Percentiles rank a stretch among this genome's conserved stretches.
Conservation (phyloP, 1,284 basidiomycete genomes). For the Apiotrichum akiyoshidainum region DNA sequence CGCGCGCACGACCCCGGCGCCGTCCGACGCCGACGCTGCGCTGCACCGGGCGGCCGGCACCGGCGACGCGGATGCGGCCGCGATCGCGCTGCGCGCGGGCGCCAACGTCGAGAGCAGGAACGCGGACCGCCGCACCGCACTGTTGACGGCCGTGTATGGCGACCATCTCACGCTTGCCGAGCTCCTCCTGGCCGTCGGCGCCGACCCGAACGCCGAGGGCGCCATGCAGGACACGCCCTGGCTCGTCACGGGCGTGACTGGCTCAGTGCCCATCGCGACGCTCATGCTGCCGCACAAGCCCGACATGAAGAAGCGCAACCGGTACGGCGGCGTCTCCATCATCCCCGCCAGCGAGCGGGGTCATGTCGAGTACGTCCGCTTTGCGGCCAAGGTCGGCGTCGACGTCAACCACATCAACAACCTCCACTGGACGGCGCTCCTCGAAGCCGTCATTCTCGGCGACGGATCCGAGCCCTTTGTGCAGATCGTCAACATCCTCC, state of each 20-base stretch:
- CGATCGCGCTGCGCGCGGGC: slow-evolving; percentile 1
- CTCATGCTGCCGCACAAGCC: slow-evolving; percentile 6
- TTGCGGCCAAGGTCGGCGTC: slow-evolving; percentile 7
- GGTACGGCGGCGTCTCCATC: slow-evolving; percentile 14
- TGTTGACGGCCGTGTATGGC: slow-evolving; percentile 9
- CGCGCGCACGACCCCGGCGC: background rate
- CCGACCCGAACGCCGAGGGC: slow-evolving; percentile 8
- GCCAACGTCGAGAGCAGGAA: slow-evolving; percentile 3
- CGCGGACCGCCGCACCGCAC: slow-evolving; percentile 2
- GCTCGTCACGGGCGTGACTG: slow-evolving; percentile 19
- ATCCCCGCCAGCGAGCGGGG: slow-evolving; percentile 16
- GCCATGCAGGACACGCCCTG: background rate
- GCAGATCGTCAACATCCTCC: slow-evolving; percentile 10
- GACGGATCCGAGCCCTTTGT: slow-evolving; percentile 6
- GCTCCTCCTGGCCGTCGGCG: slow-evolving; percentile 7
- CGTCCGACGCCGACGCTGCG: slow-evolving; percentile 1
- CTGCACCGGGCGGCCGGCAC: slow-evolving; percentile 1
- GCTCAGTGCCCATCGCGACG: slow-evolving; percentile 11
- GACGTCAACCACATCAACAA: slow-evolving; percentile 17
- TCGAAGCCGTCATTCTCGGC: slow-evolving; percentile 16
- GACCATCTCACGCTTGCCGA: slow-evolving; percentile 10
- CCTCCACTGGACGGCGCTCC: slow-evolving; percentile 16
- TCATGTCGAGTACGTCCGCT: slow-evolving; percentile 14
- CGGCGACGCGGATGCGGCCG: background rate
- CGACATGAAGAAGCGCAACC: slow-evolving; percentile 11